Evolutionary conservation across 768 basidiomycete species (phyloP), one percentile per base, ranked within the genome.

Genomic region (Auricularia sp.): DNA sequence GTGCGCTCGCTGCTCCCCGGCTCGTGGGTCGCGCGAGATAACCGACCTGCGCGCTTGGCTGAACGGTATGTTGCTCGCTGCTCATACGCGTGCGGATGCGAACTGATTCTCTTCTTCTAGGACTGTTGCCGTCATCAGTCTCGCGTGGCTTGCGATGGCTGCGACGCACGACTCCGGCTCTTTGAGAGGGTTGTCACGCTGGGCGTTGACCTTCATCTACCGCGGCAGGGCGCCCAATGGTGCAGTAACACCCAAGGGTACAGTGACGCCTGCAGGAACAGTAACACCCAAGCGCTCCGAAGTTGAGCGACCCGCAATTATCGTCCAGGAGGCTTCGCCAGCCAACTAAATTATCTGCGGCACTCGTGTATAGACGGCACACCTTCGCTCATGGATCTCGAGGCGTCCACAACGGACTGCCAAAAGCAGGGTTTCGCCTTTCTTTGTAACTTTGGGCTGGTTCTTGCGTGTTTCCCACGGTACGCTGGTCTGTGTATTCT

Each of bases 161-260:
- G 85, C 83, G 36, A 75, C 77, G 5, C 85, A 90, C 67, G 79
- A 77, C 36, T 86, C 88, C 0, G 82, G 85, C 62, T 79, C 82
- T 4, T 77, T 92, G 4, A 85, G 90, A 54, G 90, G 90, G 3
- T 74, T 92, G 37, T 87, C 89, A 0, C 81, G 84, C 36, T 92
- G 88, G 89, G 82, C 84, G 11, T 71, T 90, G 16, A 77, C 82
- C 11, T 91, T 88, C 71, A 74, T 90, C 18, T 79, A 83, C 69
- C 56, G 56, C 24, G 56, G 56, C 14, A 29, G 24, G 24, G 56
- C 56, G 29, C 56, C 56, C 18, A 51, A 51, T 21, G 47, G 47
- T 18, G 7, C 47, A 18, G 47, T 16, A 6, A 51, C 47, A 18
- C 14, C 47, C 47, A 51, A 51, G 47, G 8, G 39, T 14, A 1